A percentile compares a stretch with the other conserved stretches of the same genome.
phyloP scores from a whole-genome alignment of 768 basidiomycete species.

The Amanita inopinata region DNA sequence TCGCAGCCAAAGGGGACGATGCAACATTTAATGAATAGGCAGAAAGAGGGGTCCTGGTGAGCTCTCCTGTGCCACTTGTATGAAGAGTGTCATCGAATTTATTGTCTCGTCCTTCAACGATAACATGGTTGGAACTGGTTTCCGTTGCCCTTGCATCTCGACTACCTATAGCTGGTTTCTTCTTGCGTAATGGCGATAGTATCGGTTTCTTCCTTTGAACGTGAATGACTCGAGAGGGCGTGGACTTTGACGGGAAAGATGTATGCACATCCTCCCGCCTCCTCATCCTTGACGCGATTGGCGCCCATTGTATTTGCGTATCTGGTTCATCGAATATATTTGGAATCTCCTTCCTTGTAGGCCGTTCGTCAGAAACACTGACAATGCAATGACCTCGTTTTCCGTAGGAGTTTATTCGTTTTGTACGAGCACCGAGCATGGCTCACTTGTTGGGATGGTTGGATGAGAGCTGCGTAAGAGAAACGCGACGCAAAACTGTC shows the following conservation, averaged over 20 bases:
- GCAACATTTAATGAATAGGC: constrained; percentile 22
- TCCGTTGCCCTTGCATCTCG: too few relatives aligned
- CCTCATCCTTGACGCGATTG: constrained; percentile 37
- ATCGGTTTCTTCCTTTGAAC: constrained; percentile 29
- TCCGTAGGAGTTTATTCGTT: constrained; percentile 58
- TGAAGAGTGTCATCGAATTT: too few relatives aligned
- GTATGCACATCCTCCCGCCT: constrained; percentile 29
- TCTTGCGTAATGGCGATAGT: constrained; percentile 25
- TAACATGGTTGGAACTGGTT: too few relatives aligned
- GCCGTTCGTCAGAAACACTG: constrained; percentile 28
- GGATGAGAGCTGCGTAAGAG: constrained; percentile 5
- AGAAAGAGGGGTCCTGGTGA: constrained; percentile 24
- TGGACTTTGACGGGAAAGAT: constrained; percentile 19
- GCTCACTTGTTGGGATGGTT: constrained; percentile 11
- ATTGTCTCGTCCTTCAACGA: too few relatives aligned
- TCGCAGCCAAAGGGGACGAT: constrained; percentile 27
- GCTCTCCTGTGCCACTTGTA: not conserved
- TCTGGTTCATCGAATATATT: constrained; percentile 39
- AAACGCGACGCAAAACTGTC: not conserved
- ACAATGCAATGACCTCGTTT: constrained; percentile 55
- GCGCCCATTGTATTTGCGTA: constrained; percentile 22
- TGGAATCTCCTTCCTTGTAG: constrained; percentile 19
- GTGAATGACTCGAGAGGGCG: constrained; percentile 30
- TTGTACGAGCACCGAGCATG: constrained; percentile 56
- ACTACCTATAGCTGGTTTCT: constrained; percentile 12